phyloP scores from a whole-genome alignment of 371 early-diverging fungal genomes.

The Rhizomucor miehei region DNA sequence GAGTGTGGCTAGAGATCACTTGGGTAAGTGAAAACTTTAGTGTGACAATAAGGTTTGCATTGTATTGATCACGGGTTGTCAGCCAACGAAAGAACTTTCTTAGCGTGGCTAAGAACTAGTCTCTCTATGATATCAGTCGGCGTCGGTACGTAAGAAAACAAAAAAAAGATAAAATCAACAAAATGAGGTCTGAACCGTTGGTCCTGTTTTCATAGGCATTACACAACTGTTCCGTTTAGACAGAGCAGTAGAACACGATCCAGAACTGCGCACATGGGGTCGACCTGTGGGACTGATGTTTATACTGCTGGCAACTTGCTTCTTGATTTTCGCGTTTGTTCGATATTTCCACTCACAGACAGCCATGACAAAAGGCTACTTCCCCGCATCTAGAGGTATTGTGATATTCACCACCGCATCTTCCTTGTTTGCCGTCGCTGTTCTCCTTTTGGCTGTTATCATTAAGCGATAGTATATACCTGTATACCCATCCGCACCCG shows the following conservation, averaged over 20 bases:
- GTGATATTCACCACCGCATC: conserved; percentile 43
- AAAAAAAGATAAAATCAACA: background rate
- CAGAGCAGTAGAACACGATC: conserved; percentile 20
- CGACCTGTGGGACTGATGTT: conserved; percentile 53
- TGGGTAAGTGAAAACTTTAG: conserved; percentile 36
- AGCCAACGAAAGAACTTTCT: conserved; percentile 81
- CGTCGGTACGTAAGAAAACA: conserved; percentile 40
- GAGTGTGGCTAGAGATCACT: conserved; percentile 74
- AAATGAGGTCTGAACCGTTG: background rate
- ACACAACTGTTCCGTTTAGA: conserved; percentile 71
- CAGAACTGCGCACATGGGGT: conserved; percentile 17
- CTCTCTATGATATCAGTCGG: conserved; percentile 74
- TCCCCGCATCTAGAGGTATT: conserved; percentile 69
- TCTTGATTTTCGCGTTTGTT: conserved; percentile 58
- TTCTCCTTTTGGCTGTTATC: conserved; percentile 17
- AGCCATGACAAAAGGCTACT: conserved; percentile 65
- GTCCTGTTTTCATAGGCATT: conserved; percentile 38
- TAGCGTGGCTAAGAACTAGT: conserved; percentile 79
- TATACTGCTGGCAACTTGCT: conserved; percentile 58
- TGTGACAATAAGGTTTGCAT: background rate
- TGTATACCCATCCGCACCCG: background rate
- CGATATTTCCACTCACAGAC: conserved; percentile 75
- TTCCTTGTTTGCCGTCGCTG: conserved; percentile 34
- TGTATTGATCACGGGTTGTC: conserved; percentile 1
- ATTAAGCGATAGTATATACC: conserved; percentile 7